phyloP scores from a whole-genome alignment of 768 basidiomycete genomes.

The Boletus vinaceobasis region DNA sequence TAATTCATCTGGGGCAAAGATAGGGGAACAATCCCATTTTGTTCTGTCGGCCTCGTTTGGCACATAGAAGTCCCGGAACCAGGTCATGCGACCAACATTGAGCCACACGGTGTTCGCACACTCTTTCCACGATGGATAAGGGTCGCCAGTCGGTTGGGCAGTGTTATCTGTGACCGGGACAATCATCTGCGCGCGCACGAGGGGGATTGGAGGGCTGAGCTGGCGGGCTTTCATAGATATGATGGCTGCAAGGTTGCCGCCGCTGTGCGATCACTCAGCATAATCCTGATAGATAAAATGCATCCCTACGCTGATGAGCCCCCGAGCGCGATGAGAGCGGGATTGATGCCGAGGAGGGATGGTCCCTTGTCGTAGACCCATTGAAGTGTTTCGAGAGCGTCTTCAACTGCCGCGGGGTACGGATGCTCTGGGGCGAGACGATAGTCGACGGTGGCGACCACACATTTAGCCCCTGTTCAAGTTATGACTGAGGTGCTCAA shows the following conservation, averaged over 20 bases:
- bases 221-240: conserved; percentile 62
- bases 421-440: conserved; percentile 34
- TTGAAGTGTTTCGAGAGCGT: conserved; percentile 35
- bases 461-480: conserved; percentile 30
- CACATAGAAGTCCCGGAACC: conserved; percentile 70
- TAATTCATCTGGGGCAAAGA: conserved; percentile 60
- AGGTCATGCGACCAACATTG: conserved; percentile 59
- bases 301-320: conserved; percentile 62
- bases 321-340: conserved; percentile 57
- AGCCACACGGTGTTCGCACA: conserved; percentile 64
- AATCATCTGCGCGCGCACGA: conserved; percentile 62
- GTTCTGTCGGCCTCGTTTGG: conserved; percentile 57
- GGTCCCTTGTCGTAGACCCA: conserved; percentile 41
- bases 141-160: conserved; percentile 37
- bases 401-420: conserved; percentile 34
- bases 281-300: background rate
- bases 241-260: conserved; percentile 69
- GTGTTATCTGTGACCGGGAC: conserved; percentile 81
- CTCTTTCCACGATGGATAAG: conserved; percentile 52
- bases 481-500: background rate
- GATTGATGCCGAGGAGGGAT: conserved; percentile 46
- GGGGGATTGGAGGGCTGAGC: conserved; percentile 45
- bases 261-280: conserved; percentile 39
- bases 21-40: conserved; percentile 70
- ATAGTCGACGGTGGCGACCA: conserved; percentile 33